Conservation (phyloP, 805 yeast genomes). For the Suhomyces sp. region DNA sequence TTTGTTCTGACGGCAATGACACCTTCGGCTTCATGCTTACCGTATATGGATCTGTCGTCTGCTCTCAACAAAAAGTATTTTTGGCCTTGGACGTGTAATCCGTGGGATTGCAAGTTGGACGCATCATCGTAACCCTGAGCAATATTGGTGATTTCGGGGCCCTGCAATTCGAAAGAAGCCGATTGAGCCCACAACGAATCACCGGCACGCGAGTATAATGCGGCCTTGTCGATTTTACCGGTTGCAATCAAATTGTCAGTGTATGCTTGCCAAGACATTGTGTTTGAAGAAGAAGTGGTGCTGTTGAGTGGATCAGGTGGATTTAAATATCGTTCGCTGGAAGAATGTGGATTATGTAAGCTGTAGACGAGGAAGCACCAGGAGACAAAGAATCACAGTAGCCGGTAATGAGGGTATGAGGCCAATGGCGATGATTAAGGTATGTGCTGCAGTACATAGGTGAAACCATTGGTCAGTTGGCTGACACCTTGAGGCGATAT, state of each 20-base stretch:
- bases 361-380: background rate
- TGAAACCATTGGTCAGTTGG: too few relatives aligned
- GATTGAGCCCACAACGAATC: slow-evolving; percentile 93
- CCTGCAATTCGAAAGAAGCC: slow-evolving; percentile 59
- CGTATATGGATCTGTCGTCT: slow-evolving; percentile 90
- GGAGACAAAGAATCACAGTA: too few relatives aligned
- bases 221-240: slow-evolving; percentile 87
- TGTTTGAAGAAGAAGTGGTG: background rate
- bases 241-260: slow-evolving; percentile 89
- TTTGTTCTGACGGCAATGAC: slow-evolving; percentile 87
- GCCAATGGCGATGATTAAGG: too few relatives aligned
- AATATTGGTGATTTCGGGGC: slow-evolving; percentile 68
- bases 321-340: background rate
- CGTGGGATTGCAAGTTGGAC: slow-evolving; percentile 73
- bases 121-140: slow-evolving; percentile 83
- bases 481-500: too few relatives aligned
- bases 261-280: slow-evolving; percentile 61
- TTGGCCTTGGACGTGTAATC: slow-evolving; percentile 79
- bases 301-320: background rate
- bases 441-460: too few relatives aligned
- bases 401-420: too few relatives aligned
- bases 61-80: slow-evolving; percentile 88
- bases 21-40: slow-evolving; percentile 86
- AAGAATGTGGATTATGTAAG: background rate
- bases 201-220: slow-evolving; percentile 91